phyloP scores from a whole-genome alignment of 1,139 yeast genomes.

The Debaryomyces subglobosus region DNA sequence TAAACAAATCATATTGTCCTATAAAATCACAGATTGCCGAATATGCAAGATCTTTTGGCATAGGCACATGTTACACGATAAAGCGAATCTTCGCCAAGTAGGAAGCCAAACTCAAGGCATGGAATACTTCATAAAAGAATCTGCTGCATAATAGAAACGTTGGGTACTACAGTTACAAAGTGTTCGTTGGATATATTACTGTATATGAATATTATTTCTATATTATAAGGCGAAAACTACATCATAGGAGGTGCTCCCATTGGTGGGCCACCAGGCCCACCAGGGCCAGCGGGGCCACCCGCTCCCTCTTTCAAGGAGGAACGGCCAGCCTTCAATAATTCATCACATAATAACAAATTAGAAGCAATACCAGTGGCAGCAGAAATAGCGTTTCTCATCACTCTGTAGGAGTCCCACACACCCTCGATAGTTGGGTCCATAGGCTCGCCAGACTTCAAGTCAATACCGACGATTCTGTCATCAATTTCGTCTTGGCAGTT shows the following conservation, averaged over 20 bases:
- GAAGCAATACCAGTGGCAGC: constrained; percentile 95
- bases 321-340: constrained; percentile 93
- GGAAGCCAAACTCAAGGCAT: not conserved
- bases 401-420: constrained; percentile 95
- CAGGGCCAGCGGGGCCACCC: constrained; percentile 19
- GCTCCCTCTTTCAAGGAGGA: constrained; percentile 75
- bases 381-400: constrained; percentile 86
- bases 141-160: not conserved
- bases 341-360: constrained; percentile 91
- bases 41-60: constrained; percentile 1
- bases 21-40: not conserved
- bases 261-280: constrained; percentile 19
- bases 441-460: constrained; percentile 89
- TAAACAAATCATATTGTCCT: not conserved
- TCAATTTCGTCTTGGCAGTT: constrained; percentile 92
- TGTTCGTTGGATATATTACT: constrained; percentile 5
- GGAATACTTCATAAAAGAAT: not conserved
- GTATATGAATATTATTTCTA: constrained; percentile 3
- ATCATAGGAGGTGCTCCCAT: constrained; percentile 23
- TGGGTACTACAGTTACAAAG: not conserved
- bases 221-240: constrained; percentile 8
- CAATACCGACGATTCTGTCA: constrained; percentile 86
- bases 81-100: not conserved
- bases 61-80: not conserved
- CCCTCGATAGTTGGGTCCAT: constrained; percentile 95